These are phyloP conservation scores for Quercus robur DNA, from an alignment of 306 rosid species.

Conservation along the genomic window DNA sequence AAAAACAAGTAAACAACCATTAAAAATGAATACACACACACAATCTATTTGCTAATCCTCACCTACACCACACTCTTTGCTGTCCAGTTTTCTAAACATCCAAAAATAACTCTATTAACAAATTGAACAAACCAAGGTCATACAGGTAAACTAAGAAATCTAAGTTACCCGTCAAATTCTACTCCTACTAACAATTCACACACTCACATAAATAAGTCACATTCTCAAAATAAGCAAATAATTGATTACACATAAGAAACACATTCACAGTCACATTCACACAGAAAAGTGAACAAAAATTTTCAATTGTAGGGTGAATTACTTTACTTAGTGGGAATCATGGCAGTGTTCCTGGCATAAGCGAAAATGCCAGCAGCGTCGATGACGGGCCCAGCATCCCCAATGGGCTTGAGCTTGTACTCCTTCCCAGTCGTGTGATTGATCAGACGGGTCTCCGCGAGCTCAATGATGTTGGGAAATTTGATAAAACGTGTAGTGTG, in stretches of 20 bases:
- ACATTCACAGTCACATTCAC: background rate
- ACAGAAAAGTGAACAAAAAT: background rate
- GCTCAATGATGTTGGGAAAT: conserved; percentile 50
- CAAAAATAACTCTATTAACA: too few species aligned
- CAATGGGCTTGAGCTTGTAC: conserved; percentile 77
- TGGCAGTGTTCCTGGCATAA: conserved; percentile 84
- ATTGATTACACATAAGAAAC: background rate
- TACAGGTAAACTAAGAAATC: too few species aligned
- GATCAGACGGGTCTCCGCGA: conserved; percentile 55
- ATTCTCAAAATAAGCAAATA: too few species aligned
- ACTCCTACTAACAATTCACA: too few species aligned
- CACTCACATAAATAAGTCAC: too few species aligned
- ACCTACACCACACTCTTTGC: background rate
- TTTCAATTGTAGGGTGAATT: conserved; percentile 3
- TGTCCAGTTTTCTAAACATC: too few species aligned
- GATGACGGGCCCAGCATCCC: conserved; percentile 92
- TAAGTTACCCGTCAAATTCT: too few species aligned
- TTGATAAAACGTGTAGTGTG: too few species aligned
- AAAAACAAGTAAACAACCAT: background rate
- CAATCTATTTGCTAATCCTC: background rate
- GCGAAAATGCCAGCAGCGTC: conserved; percentile 92
- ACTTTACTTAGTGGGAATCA: conserved; percentile 59
- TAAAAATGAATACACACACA: background rate
- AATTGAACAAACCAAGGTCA: too few species aligned
- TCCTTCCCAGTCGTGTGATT: conserved; percentile 90